Base-by-base conservation (phyloP, 805 yeast genomes). In the Candida boidinii region DNA sequence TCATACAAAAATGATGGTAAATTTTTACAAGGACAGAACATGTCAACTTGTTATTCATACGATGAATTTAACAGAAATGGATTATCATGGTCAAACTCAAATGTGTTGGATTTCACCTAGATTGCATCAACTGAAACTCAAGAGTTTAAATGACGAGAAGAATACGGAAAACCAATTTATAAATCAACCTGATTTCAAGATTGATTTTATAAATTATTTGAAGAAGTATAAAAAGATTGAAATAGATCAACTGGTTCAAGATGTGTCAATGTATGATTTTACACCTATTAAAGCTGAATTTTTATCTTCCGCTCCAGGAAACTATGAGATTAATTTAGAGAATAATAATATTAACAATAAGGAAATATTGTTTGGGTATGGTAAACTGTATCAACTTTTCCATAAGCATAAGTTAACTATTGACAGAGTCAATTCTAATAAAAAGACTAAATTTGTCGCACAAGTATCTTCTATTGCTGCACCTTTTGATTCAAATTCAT, bases 1-100 rank as follows among this genome's bases (percentile, higher is more conserved):
- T 49, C 90, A 80, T 49, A 66, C 84, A 1, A 80, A 80, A 47
- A 56, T 79, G 68, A 73, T 79, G 64, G 55, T 80, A 11, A 79
- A 79, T 44, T 56, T 68, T 36, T 75, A 62, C 44, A 48, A 48
- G 2, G 71, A 70, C 39, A 58, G 56, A 13, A 52, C 66, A 0
- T 51, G 66, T 21, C 76, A 71, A 45, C 50, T 80, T 0, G 72
- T 71, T 16, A 56, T 79, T 17, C 71, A 78, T 50, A 72, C 85
- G 1, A 66, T 71, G 49, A 80, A 80, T 49, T 48, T 78, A 34
- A 73, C 78, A 1, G 50, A 51, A 23, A 46, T 66, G 0, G 88
- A 80, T 49, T 66, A 73, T 31, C 56, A 58, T 5, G 64, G 66
- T 1, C 73, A 79, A 35, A 78, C 81, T 6, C 86, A 79, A 45